Evolutionary conservation across 2,329 filamentous ascomycete genomes (phyloP).

Genomic region (Colletotrichum eleusines): DNA sequence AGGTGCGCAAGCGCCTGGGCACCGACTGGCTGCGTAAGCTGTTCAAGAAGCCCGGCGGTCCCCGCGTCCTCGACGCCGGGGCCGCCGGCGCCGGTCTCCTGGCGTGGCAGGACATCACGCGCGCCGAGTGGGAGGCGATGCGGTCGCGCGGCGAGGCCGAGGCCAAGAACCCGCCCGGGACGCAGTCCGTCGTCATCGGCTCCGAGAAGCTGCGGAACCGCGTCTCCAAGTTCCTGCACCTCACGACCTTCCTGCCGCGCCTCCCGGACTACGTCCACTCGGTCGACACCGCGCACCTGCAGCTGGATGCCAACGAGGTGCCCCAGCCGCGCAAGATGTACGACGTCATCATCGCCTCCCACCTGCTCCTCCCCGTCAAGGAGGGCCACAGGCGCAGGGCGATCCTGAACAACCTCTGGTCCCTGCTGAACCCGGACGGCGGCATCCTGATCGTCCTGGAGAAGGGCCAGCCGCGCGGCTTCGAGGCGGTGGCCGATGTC

Average conservation of each 20-base stretch:
- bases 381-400: constrained; percentile 83
- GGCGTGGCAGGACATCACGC: constrained; percentile 82
- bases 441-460: constrained; percentile 90
- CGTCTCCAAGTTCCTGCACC: constrained; percentile 80
- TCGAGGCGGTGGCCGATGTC: constrained; percentile 90
- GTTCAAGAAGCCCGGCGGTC: constrained; percentile 62
- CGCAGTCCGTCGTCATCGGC: constrained; percentile 83
- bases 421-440: constrained; percentile 83
- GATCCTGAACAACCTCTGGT: constrained; percentile 90
- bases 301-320: constrained; percentile 68
- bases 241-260: constrained; percentile 92
- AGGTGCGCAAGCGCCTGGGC: constrained; percentile 80
- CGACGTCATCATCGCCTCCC: constrained; percentile 91
- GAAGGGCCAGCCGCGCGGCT: constrained; percentile 91
- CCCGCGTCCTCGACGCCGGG: constrained; percentile 80
- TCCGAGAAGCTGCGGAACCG: constrained; percentile 81
- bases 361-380: constrained; percentile 81
- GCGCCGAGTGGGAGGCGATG: constrained; percentile 84
- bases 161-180: constrained; percentile 69
- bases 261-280: constrained; percentile 87
- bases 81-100: constrained; percentile 78
- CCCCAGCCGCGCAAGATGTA: constrained; percentile 79
- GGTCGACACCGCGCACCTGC: constrained; percentile 67
- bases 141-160: constrained; percentile 58
- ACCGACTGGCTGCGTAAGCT: constrained; percentile 76